phyloP scores from a whole-genome alignment of 2,329 filamentous ascomycete genomes.

The Teratosphaeria gauchensis region DNA sequence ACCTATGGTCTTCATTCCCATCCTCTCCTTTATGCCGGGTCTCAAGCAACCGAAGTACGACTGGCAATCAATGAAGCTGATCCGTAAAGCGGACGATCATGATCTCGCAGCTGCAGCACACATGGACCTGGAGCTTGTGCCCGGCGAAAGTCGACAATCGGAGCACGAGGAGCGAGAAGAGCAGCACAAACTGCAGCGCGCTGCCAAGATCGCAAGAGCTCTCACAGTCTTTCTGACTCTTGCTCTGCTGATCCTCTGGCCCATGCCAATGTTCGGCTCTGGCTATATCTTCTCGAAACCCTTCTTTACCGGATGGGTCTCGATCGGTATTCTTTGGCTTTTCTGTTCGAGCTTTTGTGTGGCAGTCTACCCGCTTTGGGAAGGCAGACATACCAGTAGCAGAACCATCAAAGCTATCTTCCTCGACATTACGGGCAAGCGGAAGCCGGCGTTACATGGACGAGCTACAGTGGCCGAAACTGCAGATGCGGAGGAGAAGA shows the following conservation, averaged over 20 bases:
- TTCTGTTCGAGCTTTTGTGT: conserved; percentile 64
- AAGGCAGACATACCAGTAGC: conserved; percentile 59
- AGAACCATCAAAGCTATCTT: conserved; percentile 53
- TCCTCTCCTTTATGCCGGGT: conserved; percentile 53
- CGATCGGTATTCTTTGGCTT: conserved; percentile 66
- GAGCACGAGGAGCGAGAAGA: conserved; percentile 33
- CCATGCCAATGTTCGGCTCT: conserved; percentile 80
- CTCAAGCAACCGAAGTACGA: conserved; percentile 72
- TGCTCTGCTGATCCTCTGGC: conserved; percentile 71
- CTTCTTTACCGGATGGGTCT: conserved; percentile 56
- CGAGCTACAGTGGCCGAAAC: conserved; percentile 20
- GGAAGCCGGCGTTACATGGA: conserved; percentile 22
- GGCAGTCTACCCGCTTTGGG: conserved; percentile 71
- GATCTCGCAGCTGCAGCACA: conserved; percentile 56
- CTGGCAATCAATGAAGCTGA: conserved; percentile 72
- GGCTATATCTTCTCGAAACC: conserved; percentile 72
- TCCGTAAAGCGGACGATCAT: conserved; percentile 68
- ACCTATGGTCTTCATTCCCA: conserved; percentile 62
- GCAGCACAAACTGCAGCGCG: conserved; percentile 32
- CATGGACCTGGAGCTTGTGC: conserved; percentile 55
- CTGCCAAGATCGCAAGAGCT: conserved; percentile 43
- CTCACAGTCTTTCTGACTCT: conserved; percentile 58
- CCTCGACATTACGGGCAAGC: conserved; percentile 44
- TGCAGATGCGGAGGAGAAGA: conserved; percentile 17
- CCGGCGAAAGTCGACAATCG: conserved; percentile 37